Evolutionary conservation across 169 alveolate species (phyloP), one percentile per base, ranked within the genome.

Genomic region (Plasmodium adleri): DNA sequence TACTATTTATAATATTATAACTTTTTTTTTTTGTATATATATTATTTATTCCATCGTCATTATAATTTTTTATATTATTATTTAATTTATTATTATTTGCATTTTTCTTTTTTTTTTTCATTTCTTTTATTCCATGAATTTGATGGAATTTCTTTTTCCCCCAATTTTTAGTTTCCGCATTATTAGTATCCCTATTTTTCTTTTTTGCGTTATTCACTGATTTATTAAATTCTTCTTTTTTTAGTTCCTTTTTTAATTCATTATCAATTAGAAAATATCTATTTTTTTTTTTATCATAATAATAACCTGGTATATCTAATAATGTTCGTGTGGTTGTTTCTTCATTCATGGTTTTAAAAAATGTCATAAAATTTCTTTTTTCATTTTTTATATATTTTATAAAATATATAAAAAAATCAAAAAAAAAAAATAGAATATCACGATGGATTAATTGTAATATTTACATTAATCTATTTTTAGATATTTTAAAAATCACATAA

Each of bases 91-190:
- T 43, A 15, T 20, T 63, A 6, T 63, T 66, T 20, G 73, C 50
- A 49, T 80, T 70, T 80, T 80, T 80, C 59, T 80, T 80, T 56
- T 80, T 80, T 70, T 80, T 80, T 80, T 80, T 80, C 90, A 80
- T 80, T 80, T 80, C 90, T 80, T 80, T 80, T 66, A 80, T 67
- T 66, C 90, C 90, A 80, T 80, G 90, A 58, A 54, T 87, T 60
- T 63, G 22, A 80, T 89, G 87, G 47, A 85, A 74, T 85, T 70
- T 70, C 59, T 74, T 88, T 63, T 68, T 76, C 7, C 32, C 49
- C 20, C 26, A 24, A 45, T 90, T 58, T 67, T 22, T 76, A 20
- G 67, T 26, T 60, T 60, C 78, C 68, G 24, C 80, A 24, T 13
- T 58, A 52, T 71, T 90, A 10, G 54, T 91, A 20, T 92, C 22